phyloP scores from a whole-genome alignment of 1,139 yeast species.

The Yamadazyma membranifaciens region DNA sequence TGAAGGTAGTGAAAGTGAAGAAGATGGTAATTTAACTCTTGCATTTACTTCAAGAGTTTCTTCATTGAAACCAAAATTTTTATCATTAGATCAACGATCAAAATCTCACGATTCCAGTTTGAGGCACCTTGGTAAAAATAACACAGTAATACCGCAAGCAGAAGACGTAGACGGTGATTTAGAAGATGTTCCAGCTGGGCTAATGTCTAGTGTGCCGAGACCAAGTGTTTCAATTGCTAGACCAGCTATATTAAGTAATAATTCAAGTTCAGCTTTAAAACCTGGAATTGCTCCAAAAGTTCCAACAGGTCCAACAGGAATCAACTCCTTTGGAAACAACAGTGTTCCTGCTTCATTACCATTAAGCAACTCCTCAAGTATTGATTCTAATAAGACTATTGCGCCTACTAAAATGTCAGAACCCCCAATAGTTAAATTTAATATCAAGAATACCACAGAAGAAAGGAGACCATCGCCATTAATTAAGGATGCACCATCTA shows the following conservation, averaged over 20 bases:
- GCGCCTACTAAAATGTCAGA: not conserved
- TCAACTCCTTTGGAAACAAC: not conserved
- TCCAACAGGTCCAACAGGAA: not conserved
- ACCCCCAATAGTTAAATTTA: not conserved
- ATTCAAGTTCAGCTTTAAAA: conserved; percentile 9
- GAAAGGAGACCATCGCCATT: conserved; percentile 16
- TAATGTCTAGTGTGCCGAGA: conserved; percentile 28
- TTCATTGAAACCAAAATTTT: conserved; percentile 33
- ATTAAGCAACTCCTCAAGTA: not conserved
- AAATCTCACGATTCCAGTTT: conserved; percentile 46
- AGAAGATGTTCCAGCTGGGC: conserved; percentile 44
- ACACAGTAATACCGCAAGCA: conserved; percentile 17
- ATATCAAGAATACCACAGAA: not conserved
- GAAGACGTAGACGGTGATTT: conserved; percentile 28
- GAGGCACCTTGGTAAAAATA: conserved; percentile 15
- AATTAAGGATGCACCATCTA: conserved; percentile 14
- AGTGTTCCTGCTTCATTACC: not conserved
- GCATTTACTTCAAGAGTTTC: conserved; percentile 46
- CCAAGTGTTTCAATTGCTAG: conserved; percentile 19
- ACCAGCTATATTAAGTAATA: conserved; percentile 7
- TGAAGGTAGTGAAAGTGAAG: conserved; percentile 35
- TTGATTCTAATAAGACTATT: not conserved
- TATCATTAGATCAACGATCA: conserved; percentile 35
- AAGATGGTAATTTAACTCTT: conserved; percentile 51
- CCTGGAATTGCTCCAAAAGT: conserved; percentile 4